Evolutionary conservation across 2,329 filamentous ascomycete species (phyloP).

Genomic region (Fusarium palustre): DNA sequence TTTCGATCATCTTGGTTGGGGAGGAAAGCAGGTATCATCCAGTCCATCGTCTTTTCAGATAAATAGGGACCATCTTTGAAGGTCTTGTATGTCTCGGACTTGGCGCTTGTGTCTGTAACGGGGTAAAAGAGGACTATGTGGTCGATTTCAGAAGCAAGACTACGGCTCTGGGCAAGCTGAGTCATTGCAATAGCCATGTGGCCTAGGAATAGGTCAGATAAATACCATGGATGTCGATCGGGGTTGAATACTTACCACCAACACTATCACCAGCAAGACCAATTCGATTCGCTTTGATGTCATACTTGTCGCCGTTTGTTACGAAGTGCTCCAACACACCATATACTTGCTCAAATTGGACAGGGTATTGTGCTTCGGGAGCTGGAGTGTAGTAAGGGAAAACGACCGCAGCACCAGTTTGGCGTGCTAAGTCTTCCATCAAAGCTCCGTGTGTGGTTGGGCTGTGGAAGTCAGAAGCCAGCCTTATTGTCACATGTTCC

Average conservation of each 20-base stretch:
- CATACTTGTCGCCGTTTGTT: constrained; percentile 9
- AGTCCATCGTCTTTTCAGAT: constrained; percentile 33
- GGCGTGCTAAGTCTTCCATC: constrained; percentile 29
- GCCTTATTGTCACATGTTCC: accelerated
- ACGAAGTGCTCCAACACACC: constrained; percentile 19
- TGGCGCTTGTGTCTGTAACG: constrained; percentile 25
- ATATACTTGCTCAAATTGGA: constrained; percentile 28
- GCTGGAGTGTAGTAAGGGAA: constrained; percentile 33
- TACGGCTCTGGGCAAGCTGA: constrained; percentile 13
- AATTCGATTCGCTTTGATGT: background rate
- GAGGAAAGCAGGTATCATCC: constrained; percentile 27
- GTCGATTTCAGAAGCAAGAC: background rate
- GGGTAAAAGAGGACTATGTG: constrained; percentile 27
- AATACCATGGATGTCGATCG: accelerated
- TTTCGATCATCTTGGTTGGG: constrained; percentile 11
- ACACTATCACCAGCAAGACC: constrained; percentile 31
- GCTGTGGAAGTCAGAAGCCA: background rate
- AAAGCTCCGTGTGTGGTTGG: constrained; percentile 15
- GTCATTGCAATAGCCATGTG: constrained; percentile 34
- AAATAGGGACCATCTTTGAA: constrained; percentile 29
- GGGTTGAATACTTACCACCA: background rate
- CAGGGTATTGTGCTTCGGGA: constrained; percentile 28
- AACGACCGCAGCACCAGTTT: constrained; percentile 24
- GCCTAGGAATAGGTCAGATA: background rate
- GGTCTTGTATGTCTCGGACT: constrained; percentile 21